Evolutionary conservation across 2,329 filamentous ascomycete species (phyloP), one percentile per base, ranked within the genome.

Genomic region (Chrysoporthe deuterocubensis): DNA sequence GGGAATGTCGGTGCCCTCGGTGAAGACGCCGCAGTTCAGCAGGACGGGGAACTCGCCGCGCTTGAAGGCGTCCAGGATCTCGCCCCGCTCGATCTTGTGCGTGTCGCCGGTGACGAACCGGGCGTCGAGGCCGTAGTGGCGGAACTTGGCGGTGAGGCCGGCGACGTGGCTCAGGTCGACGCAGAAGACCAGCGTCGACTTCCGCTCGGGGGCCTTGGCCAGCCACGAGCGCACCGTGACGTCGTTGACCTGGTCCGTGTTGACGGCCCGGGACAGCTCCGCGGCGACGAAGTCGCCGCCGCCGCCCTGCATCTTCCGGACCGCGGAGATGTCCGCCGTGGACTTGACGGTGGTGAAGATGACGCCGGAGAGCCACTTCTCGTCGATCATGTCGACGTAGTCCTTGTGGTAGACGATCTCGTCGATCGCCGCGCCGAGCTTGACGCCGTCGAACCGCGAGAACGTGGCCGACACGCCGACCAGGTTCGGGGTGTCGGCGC

Each of bases 1-100:
- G 6, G 96, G 96, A 43, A 99, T 97, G 75, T 99, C 96, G 0
- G 96, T 99, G 2, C 96, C 96, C 81, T 99, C 96, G 0, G 95
- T 98, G 75, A 97, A 98, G 52, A 99, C 92, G 9, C 94, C 94
- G 75, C 96, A 98, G 76, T 99, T 99, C 63, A 99, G 81, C 16
- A 99, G 84, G 0, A 99, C 93, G 0, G 93, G 93, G 71, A 92
- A 98, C 56, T 94, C 87, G 8, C 89, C 87, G 1, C 82, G 84
- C 71, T 87, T 91, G 79, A 99, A 99, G 2, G 87, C 87, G 43
- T 92, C 89, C 1, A 99, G 83, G 1, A 88, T 87, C 62, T 90
- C 84, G 62, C 87, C 85, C 57, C 96, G 87, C 63, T 90, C 84
- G n/a, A 86, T 78, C 68, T 87, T 88, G 9, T 87, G 84, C 0